Base-by-base conservation (phyloP, 805 yeast species). In the Naumovozyma castellii region DNA sequence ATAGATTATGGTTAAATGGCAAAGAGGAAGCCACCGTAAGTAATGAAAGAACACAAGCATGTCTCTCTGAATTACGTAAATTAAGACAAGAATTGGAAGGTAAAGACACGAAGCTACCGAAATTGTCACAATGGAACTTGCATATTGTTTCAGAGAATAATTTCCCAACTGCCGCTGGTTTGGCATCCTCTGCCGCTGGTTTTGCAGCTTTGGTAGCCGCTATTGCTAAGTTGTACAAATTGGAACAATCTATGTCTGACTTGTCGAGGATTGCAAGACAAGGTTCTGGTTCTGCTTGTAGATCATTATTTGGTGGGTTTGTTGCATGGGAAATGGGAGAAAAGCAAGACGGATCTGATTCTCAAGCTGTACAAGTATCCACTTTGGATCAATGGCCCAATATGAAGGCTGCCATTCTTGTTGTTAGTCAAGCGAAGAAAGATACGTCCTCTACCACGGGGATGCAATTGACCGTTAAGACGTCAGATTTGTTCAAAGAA, bases 261-360 rank as follows among this genome's bases (percentile, higher is more conserved):
- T 73, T 92, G 46, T 84, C 95, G 47, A 82, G 80, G 57, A 83
- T 92, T 56, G 98, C 99, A 12, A 79, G 99, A 65, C 90, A 87
- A 66, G 99, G 99, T 25, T 87, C 97, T 5, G 99, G 98, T 2
- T 86, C 96, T 12, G 98, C 98, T 5, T 92, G 99, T 66, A 75
- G 99, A 62, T 92, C 97, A 6, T 69, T 92, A 46, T 86, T 85
- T 64, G 97, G 98, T 36, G 99, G 99, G 5, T 92, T 78, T 57
- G 99, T 92, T 10, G 97, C 97, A 3, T 92, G 99, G 99, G 96
- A 92, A 62, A 87, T 88, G 97, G 99, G 99, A 42, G 48, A 51
- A 3, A 47, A 56, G 43, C 64, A 47, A 0, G 81, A 87, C 56
- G 98, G 98, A n/a, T 70, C 75, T 34, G 98, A 92, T 65, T 88